phyloP scores from a whole-genome alignment of 768 basidiomycete species.

The Russula sp. region DNA sequence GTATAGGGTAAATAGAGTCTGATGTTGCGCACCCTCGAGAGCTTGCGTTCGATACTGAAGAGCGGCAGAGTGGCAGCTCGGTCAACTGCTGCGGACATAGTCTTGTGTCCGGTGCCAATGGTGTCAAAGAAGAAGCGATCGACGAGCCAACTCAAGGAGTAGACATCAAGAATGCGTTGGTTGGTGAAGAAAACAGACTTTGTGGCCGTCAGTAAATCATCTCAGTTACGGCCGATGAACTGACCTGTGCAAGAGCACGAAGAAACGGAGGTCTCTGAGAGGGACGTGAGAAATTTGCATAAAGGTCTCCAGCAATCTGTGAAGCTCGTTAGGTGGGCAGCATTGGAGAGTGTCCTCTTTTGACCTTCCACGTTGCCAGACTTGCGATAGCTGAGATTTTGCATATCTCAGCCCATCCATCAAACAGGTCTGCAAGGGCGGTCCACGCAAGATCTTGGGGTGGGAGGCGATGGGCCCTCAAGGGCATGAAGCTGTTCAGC shows the following conservation, averaged over 20 bases:
- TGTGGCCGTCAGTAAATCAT: conserved; percentile 5
- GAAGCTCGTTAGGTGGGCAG: neutral
- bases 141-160: conserved; percentile 55
- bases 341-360: neutral
- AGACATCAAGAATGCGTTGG: conserved; percentile 27
- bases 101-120: conserved; percentile 48
- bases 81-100: conserved; percentile 38
- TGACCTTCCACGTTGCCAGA: conserved; percentile 61
- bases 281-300: conserved; percentile 41
- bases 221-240: conserved; percentile 20
- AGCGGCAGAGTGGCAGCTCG: conserved; percentile 35
- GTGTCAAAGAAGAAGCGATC: conserved; percentile 47
- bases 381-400: conserved; percentile 39
- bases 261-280: conserved; percentile 47
- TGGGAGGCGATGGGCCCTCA: conserved; percentile 52
- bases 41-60: conserved; percentile 35
- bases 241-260: conserved; percentile 60
- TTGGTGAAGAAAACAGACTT: conserved; percentile 9
- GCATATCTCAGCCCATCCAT: conserved; percentile 51
- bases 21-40: conserved; percentile 32
- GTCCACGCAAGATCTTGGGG: conserved; percentile 47
- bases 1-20: neutral
- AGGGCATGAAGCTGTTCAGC: conserved; percentile 61
- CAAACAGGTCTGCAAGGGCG: conserved; percentile 42
- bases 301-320: conserved; percentile 47